Percentiles rank a stretch among this genome's conserved stretches.
These are phyloP conservation scores for Hondaea fermentalgiana DNA, from an alignment of 108 stramenopile genomes.

Conservation along the genomic window DNA sequence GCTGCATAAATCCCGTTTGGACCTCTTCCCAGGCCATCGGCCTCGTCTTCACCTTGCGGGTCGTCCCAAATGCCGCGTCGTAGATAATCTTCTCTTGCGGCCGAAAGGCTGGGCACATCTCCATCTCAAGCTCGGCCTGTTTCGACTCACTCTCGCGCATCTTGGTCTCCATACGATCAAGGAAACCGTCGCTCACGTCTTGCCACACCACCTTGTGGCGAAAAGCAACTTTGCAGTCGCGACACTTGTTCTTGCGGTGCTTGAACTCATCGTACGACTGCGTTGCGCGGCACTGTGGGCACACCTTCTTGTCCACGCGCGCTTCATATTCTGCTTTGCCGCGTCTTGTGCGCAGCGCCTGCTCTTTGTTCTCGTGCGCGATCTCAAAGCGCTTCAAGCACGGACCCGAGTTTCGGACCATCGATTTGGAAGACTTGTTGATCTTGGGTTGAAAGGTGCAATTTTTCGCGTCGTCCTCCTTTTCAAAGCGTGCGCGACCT, in stretches of 20 bases:
- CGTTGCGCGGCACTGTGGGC: neutral
- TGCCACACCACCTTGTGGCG: neutral
- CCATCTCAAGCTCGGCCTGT: neutral
- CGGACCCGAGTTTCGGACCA: neutral
- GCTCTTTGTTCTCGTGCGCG: neutral
- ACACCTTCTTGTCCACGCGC: neutral
- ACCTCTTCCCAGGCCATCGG: neutral
- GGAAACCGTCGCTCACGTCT: neutral
- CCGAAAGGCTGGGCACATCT: neutral
- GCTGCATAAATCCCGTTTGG: neutral
- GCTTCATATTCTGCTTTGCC: neutral
- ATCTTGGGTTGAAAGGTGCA: neutral
- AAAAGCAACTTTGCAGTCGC: neutral
- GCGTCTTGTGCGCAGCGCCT: neutral
- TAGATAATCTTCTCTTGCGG: neutral
- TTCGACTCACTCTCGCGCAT: neutral
- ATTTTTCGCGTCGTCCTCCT: slow-evolving; percentile 8
- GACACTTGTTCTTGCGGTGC: slow-evolving; percentile 1
- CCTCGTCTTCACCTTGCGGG: neutral
- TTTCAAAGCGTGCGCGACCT: neutral
- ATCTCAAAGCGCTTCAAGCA: neutral
- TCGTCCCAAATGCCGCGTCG: neutral
- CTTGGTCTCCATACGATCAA: neutral
- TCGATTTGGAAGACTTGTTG: neutral
- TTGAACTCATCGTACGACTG: slow-evolving; percentile 10